phyloP scores from a whole-genome alignment of 179 eudicot species.

The Sideroxylon spinosum region DNA sequence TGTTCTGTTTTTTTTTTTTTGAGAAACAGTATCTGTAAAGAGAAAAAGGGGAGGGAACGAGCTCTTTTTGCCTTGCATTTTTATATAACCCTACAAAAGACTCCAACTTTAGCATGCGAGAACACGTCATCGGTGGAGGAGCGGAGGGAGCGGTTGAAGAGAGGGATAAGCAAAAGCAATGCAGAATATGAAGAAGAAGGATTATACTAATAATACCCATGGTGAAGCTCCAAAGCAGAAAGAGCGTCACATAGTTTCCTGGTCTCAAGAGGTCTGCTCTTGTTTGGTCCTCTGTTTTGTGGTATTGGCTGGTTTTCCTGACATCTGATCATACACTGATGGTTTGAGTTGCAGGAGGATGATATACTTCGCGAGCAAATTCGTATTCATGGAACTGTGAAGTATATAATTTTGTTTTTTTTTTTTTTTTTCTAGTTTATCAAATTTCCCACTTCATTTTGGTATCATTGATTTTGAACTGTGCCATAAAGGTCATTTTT shows the following conservation, averaged over 20 bases:
- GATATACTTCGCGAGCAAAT: constrained; percentile 90
- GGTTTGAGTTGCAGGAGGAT: constrained; percentile 72
- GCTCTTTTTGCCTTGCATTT: constrained; percentile 8
- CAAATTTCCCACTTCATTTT: background rate
- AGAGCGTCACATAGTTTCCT: constrained; percentile 80
- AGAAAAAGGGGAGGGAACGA: background rate
- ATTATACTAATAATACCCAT: constrained; percentile 16
- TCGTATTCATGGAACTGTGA: constrained; percentile 73
- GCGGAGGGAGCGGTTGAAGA: constrained; percentile 12
- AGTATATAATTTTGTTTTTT: no score
- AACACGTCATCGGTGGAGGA: background rate
- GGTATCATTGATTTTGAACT: background rate
- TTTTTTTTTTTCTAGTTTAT: background rate
- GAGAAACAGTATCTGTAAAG: constrained; percentile 3
- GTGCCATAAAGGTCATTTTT: background rate
- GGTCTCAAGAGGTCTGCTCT: constrained; percentile 73
- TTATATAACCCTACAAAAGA: constrained; percentile 16
- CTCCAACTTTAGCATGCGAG: constrained; percentile 35
- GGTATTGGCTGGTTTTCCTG: background rate
- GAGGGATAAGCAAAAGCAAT: constrained; percentile 9
- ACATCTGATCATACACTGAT: background rate
- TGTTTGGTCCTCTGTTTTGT: constrained; percentile 10
- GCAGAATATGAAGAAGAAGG: constrained; percentile 44
- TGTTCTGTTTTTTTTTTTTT: constrained; percentile 14
- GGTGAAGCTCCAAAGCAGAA: constrained; percentile 49